A percentile compares a stretch with the other conserved stretches of the same genome.
phyloP scores from a whole-genome alignment of 306 rosid species.

The Myrica gale region DNA sequence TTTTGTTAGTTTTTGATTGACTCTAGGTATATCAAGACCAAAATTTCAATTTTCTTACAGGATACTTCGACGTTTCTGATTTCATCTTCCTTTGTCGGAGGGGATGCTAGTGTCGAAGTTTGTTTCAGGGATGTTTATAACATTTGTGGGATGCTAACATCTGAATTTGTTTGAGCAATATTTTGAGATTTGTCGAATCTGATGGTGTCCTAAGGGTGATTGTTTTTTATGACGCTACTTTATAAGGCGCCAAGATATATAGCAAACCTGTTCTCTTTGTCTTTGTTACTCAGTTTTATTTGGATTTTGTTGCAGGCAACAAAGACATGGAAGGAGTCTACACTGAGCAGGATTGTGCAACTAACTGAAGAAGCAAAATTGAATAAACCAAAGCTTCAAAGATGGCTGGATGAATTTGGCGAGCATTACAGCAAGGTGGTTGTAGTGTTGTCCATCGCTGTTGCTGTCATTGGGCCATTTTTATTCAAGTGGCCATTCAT shows the following conservation, averaged over 20 bases:
- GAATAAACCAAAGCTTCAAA: slow-evolving; percentile 90
- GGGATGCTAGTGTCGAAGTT: too few species aligned
- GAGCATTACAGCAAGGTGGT: slow-evolving; percentile 93
- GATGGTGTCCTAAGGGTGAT: too few species aligned
- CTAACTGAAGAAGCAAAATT: slow-evolving; percentile 94
- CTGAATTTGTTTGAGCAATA: too few species aligned
- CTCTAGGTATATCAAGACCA: neutral
- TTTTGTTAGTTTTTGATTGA: neutral
- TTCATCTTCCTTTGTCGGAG: too few species aligned
- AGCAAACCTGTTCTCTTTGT: slow-evolving; percentile 20
- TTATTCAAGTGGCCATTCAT: slow-evolving; percentile 94
- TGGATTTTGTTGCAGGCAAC: slow-evolving; percentile 52
- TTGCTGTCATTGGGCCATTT: slow-evolving; percentile 87
- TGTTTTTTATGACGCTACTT: slow-evolving; percentile 9
- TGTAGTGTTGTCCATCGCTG: slow-evolving; percentile 72
- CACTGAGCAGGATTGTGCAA: slow-evolving; percentile 85
- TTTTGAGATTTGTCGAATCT: too few species aligned
- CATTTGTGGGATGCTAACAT: too few species aligned
- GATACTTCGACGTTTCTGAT: too few species aligned
- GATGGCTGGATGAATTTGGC: slow-evolving; percentile 98
- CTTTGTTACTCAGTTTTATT: slow-evolving; percentile 20
- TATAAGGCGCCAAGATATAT: slow-evolving; percentile 27
- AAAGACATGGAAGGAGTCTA: slow-evolving; percentile 91
- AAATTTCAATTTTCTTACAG: neutral
- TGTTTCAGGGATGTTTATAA: too few species aligned